A percentile compares a stretch with the other conserved stretches of the same genome.
These are phyloP conservation scores for Fusarium pininemorale DNA, from an alignment of 2,329 filamentous ascomycete species.

Conservation along the genomic window DNA sequence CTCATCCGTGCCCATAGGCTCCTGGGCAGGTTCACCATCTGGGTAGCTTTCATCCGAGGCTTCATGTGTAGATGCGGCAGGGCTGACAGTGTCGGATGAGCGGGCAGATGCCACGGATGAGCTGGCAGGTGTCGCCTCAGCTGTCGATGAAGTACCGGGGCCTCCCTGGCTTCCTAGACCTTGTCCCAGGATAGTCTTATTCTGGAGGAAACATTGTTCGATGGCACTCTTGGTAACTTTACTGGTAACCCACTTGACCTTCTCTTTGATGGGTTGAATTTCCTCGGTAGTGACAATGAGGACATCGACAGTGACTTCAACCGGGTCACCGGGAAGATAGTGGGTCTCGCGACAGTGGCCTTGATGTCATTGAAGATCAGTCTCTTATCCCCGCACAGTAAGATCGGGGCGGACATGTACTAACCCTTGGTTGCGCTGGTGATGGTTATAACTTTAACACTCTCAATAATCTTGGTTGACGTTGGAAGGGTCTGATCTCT, in stretches of 20 bases:
- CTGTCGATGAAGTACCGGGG: fast-evolving
- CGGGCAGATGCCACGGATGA: neutral
- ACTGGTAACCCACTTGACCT: no score
- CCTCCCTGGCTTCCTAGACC: no score
- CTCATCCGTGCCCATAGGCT: fast-evolving
- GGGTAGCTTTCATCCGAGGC: neutral
- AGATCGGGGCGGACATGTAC: no score
- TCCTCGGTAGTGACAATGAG: neutral
- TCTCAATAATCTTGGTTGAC: fast-evolving
- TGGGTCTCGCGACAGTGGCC: neutral
- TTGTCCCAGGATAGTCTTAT: fast-evolving
- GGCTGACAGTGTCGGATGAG: neutral
- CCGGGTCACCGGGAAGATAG: neutral
- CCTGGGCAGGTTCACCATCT: neutral
- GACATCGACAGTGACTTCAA: neutral
- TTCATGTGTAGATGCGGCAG: neutral
- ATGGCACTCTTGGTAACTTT: fast-evolving
- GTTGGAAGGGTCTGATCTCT: neutral
- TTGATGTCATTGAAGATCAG: neutral
- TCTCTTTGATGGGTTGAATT: neutral
- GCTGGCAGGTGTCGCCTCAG: neutral
- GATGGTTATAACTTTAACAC: fast-evolving
- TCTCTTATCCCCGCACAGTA: no score
- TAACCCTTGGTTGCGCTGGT: neutral
- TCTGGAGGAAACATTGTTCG: neutral